Percentiles rank a stretch among this genome's conserved stretches.
Conservation (phyloP, 441 rosid genomes). For the Metrosideros polymorpha region DNA sequence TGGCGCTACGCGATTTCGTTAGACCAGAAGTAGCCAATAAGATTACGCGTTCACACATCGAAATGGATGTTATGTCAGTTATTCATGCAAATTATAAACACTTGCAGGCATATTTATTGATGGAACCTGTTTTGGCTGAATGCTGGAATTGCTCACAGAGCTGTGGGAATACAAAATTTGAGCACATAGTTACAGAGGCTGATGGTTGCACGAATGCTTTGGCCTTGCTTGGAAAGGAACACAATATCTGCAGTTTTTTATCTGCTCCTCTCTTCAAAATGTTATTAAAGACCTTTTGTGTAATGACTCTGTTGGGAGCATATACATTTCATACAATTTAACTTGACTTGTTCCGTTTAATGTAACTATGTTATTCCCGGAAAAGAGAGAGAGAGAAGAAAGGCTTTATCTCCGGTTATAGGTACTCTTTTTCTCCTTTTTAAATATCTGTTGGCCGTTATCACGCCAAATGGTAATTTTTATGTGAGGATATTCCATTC, state of each 20-base stretch:
- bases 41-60: neutral
- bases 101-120: neutral
- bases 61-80: no score
- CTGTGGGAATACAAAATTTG: neutral
- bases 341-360: no score
- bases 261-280: neutral
- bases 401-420: neutral
- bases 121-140: neutral
- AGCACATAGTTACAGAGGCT: neutral
- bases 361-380: no score
- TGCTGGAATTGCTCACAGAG: neutral
- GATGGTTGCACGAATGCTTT: neutral
- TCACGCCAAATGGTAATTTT: neutral
- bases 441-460: neutral
- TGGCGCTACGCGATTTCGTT: neutral
- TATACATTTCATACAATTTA: no score
- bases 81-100: neutral
- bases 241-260: neutral
- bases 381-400: neutral
- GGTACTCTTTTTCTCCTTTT: neutral
- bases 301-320: no score
- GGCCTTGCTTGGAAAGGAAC: neutral
- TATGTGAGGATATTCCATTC: neutral
- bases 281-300: no score
- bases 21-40: neutral